Percentiles rank a stretch among this genome's conserved stretches.
Evolutionary conservation across 2,329 filamentous ascomycete species (phyloP).

Genomic region (Claviceps fusiformis): DNA sequence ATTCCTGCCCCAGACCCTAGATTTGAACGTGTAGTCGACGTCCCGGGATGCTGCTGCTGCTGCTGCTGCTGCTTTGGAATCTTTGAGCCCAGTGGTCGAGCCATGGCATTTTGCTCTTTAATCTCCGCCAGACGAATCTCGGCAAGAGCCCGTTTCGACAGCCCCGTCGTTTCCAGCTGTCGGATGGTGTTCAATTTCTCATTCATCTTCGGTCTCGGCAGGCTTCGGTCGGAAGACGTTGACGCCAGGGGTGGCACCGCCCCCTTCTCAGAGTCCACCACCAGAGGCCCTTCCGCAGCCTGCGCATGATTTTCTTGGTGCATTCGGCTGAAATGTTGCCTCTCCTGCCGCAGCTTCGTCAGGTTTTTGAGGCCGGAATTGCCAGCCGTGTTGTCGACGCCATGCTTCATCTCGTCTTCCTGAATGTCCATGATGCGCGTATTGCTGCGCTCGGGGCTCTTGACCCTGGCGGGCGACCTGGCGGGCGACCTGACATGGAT

Average conservation of each 20-base stretch:
- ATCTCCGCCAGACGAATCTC: constrained; percentile 39
- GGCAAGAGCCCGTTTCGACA: constrained; percentile 34
- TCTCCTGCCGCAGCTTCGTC: neutral
- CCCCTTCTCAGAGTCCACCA: constrained; percentile 14
- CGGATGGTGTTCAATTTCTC: constrained; percentile 37
- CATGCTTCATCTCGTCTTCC: constrained; percentile 25
- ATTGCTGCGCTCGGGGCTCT: constrained; percentile 22
- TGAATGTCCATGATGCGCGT: constrained; percentile 32
- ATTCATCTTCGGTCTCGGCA: constrained; percentile 20
- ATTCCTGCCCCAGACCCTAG: constrained; percentile 9
- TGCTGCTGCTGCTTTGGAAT: constrained; percentile 14
- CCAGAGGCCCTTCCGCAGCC: constrained; percentile 18
- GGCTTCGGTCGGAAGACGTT: constrained; percentile 10
- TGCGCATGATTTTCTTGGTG: constrained; percentile 24
- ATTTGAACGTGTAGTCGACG: constrained; percentile 3
- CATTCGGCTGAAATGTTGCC: constrained; percentile 4
- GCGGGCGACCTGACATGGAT: constrained; percentile 16
- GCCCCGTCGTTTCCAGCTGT: constrained; percentile 27
- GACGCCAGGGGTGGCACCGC: constrained; percentile 15
- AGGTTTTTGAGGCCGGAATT: neutral
- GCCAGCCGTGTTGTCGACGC: constrained; percentile 12
- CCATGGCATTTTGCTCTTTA: constrained; percentile 33
- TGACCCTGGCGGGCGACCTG: constrained; percentile 4
- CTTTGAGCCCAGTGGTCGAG: constrained; percentile 29
- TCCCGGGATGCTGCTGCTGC: too few relatives aligned